A percentile compares a stretch with the other conserved stretches of the same genome.
phyloP scores from a whole-genome alignment of 2,329 filamentous ascomycete species.

The Fusarium sp. region DNA sequence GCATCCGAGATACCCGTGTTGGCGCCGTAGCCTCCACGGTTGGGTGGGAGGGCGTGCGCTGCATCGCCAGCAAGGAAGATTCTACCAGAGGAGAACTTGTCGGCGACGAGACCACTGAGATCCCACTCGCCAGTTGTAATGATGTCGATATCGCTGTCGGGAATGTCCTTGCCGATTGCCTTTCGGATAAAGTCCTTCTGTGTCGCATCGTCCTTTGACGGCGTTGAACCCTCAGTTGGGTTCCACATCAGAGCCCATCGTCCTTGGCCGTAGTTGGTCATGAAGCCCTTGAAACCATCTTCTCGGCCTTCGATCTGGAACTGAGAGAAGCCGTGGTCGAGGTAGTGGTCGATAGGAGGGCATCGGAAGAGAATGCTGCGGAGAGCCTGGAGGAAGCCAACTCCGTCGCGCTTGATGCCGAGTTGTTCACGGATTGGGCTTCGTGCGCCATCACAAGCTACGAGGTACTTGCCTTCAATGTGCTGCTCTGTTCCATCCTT shows the following conservation, averaged over 20 bases:
- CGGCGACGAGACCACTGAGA: conserved; percentile 45
- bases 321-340: conserved; percentile 52
- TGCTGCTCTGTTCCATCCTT: conserved; percentile 23
- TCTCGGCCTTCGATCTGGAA: conserved; percentile 50
- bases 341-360: conserved; percentile 47
- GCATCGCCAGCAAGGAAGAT: conserved; percentile 55
- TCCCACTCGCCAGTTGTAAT: conserved; percentile 44
- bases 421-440: conserved; percentile 50
- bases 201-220: conserved; percentile 1
- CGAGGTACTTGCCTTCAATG: conserved; percentile 54
- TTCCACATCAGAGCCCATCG: conserved; percentile 46
- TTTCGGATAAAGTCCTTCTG: conserved; percentile 33
- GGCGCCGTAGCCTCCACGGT: conserved; percentile 53
- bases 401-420: conserved; percentile 47
- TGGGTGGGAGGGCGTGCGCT: conserved; percentile 54
- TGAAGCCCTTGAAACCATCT: conserved; percentile 46
- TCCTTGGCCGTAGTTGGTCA: conserved; percentile 44
- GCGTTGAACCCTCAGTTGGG: neutral
- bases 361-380: conserved; percentile 56
- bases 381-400: conserved; percentile 51
- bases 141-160: conserved; percentile 32
- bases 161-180: conserved; percentile 28
- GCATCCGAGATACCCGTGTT: conserved; percentile 58
- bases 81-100: conserved; percentile 50
- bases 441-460: conserved; percentile 57